Base-by-base conservation (phyloP, 75 land plant genomes). In the Isoetes taiwanensis region DNA sequence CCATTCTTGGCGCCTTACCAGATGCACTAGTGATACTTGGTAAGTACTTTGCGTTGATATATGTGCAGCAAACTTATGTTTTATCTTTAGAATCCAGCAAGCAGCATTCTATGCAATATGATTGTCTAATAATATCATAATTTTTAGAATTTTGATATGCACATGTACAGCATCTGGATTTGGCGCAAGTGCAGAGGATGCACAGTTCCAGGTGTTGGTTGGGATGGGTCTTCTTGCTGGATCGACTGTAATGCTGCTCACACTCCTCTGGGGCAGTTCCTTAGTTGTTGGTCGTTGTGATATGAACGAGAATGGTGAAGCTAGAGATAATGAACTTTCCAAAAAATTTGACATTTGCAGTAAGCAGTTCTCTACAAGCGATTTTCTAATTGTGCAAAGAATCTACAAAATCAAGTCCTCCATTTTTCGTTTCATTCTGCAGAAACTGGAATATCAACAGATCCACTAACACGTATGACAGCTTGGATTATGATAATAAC, bases 1-100 rank as follows among this genome's bases (percentile, higher is more conserved):
- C 90, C 32, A 54, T 81, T 16, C 90, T 85, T 34, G 90, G 90
- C 19, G 90, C 85, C 25, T 69, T 82, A 39, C 90, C 90, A 0
- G 90, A 81, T 57, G 85, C 90, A 26, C 54, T 85, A 55, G 73
- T 85, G 16, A 78, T 85, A 20, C 71, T 78, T 41, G 81, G 89
- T 85, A 56, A 32, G 64, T 27, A 2, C n/a, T 54, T 6, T n/a
- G n/a, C n/a, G n/a, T n/a, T n/a, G n/a, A n/a, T n/a, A n/a, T n/a
- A n/a, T n/a, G n/a, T n/a, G n/a, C n/a, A n/a, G n/a, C n/a, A n/a
- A n/a, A n/a, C n/a, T n/a, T n/a, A n/a, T n/a, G n/a, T n/a, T n/a
- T n/a, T n/a, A n/a, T n/a, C n/a, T n/a, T n/a, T n/a, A n/a, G n/a
- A n/a, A n/a, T n/a, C n/a, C n/a, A n/a, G n/a, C n/a, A n/a, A n/a